Conservation (phyloP, 192 early-diverging fungal genomes). For the Coemansia sp. region DNA sequence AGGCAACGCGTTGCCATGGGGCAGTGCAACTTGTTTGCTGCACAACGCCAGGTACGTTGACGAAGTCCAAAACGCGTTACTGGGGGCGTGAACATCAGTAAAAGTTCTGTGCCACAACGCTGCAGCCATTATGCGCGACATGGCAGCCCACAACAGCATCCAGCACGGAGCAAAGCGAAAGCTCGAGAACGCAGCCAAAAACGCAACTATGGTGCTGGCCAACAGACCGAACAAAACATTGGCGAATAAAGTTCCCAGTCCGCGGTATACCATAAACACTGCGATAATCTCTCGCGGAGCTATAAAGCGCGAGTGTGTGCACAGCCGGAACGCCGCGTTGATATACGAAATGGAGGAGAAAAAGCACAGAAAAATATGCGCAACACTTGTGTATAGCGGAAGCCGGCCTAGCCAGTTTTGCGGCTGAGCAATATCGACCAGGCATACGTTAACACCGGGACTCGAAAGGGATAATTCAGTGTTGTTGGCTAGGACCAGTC, state of each 20-base stretch:
- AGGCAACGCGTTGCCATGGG: not conserved
- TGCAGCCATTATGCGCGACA: slow-evolving; percentile 20
- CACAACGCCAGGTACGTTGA: slow-evolving; percentile 5
- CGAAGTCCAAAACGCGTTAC: slow-evolving; percentile 21
- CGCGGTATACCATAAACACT: slow-evolving; percentile 26
- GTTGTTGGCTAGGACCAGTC: not conserved
- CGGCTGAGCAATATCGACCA: slow-evolving; percentile 7
- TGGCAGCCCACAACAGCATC: slow-evolving; percentile 26
- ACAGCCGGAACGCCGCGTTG: slow-evolving; percentile 27
- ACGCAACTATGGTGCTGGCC: slow-evolving; percentile 4
- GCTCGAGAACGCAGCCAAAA: slow-evolving; percentile 1
- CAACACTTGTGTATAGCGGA: slow-evolving; percentile 15
- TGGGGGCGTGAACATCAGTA: slow-evolving; percentile 14
- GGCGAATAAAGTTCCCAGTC: slow-evolving; percentile 26
- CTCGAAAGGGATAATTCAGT: not conserved
- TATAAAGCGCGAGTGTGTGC: slow-evolving; percentile 13
- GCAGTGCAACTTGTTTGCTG: not conserved
- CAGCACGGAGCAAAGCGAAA: slow-evolving; percentile 17
- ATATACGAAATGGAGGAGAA: slow-evolving; percentile 33
- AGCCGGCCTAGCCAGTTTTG: slow-evolving; percentile 20
- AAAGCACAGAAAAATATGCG: slow-evolving; percentile 23
- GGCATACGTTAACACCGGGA: not conserved
- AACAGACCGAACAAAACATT: slow-evolving; percentile 4
- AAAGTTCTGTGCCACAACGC: slow-evolving; percentile 21
- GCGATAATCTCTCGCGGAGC: slow-evolving; percentile 16